Evolutionary conservation across 2,329 filamentous ascomycete genomes (phyloP), one percentile per base, ranked within the genome.

Genomic region (Fusarium pininemorale): DNA sequence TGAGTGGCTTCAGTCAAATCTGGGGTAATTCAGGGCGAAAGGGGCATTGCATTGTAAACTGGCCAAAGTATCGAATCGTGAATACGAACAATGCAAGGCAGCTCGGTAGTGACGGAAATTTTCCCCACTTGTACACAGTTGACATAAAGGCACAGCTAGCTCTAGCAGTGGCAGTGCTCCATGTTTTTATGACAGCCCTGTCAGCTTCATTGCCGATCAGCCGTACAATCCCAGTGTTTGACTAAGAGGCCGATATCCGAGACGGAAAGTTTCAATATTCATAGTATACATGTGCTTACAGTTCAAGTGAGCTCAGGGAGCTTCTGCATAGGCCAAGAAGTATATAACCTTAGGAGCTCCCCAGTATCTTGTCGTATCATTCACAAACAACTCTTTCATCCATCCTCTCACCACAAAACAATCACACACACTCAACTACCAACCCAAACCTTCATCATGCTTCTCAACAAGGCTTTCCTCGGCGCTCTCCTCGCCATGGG

Each of bases 401-500:
- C 11, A 26, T 22, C 5, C 8, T 8, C 2, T 42, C 30, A 24
- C 12, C 20, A n/a, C 18, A 24, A 7, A 14, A 13, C 22, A 32
- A 60, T 18, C 14, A 20, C 58, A 41, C 2, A 22, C 5, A 35
- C 3, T 1, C 14, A 22, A 10, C 18, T 4, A 28, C 30, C n/a
- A 16, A 20, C 32, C 16, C 14, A 57, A 22, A 5, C 28, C 24
- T 22, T 51, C 66, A 72, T 12, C 37, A 72, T 72, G 69, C 69
- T 69, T 30, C 39, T 72, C 48, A 72, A 56, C n/a, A 47, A 69
- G 35, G 30, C 57, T 22, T 30, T 72, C 14, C 53, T 72, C 35
- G 53, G 69, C n/a, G 64, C 51, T 0, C 28, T 72, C 9, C 42
- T 72, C 24, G 57, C 69, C 32, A 41, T 72, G 15, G 47, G 57